These are phyloP conservation scores for Pseudoneurospora amorphoporcata DNA, from an alignment of 495 filamentous ascomycete species.

Conservation along the genomic window DNA sequence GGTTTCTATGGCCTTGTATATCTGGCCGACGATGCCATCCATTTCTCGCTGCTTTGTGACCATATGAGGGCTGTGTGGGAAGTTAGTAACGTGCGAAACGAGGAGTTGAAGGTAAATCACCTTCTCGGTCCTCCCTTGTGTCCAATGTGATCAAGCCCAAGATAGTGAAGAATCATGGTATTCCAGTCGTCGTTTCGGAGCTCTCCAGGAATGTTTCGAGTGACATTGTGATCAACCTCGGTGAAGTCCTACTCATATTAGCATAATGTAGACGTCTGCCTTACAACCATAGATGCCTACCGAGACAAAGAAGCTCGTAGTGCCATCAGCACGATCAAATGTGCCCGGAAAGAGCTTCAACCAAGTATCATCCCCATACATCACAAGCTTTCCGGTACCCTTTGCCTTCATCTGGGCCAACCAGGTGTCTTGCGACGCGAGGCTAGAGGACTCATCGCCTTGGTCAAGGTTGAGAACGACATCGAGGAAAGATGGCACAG, in stretches of 20 bases:
- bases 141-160: constrained; percentile 94
- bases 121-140: constrained; percentile 90
- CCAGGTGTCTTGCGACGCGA: constrained; percentile 89
- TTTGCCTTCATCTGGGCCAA: constrained; percentile 79
- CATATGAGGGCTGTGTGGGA: constrained; percentile 64
- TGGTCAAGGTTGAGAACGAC: constrained; percentile 96
- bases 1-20: constrained; percentile 65
- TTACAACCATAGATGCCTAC: constrained; percentile 43
- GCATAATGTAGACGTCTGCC: background rate
- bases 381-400: constrained; percentile 59
- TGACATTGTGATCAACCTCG: constrained; percentile 97
- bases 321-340: constrained; percentile 81
- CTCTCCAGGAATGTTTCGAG: constrained; percentile 72
- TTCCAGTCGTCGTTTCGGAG: constrained; percentile 76
- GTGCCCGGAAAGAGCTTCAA: constrained; percentile 85
- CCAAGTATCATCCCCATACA: constrained; percentile 99
- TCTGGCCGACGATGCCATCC: constrained; percentile 67
- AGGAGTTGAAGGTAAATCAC: constrained; percentile 25
- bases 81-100: constrained; percentile 1
- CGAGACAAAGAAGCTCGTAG: constrained; percentile 96
- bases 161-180: constrained; percentile 86
- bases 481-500: constrained; percentile 92
- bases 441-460: constrained; percentile 75
- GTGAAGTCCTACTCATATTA: constrained; percentile 69
- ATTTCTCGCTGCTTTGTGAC: constrained; percentile 87